Evolutionary conservation across 2,329 filamentous ascomycete species (phyloP).

Genomic region (Alternaria sp.): DNA sequence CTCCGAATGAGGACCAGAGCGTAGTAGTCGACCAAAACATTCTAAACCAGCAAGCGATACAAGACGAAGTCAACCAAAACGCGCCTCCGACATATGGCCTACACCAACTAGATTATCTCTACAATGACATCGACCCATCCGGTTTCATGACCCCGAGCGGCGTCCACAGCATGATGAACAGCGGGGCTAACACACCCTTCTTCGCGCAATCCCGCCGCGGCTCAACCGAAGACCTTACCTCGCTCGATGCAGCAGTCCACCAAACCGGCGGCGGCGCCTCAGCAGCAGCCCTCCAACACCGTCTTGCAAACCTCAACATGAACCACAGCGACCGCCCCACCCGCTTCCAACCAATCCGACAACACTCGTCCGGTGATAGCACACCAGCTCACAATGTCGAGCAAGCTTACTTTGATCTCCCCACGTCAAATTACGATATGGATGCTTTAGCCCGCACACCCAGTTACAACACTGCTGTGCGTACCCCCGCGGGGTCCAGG

Average conservation of each 20-base stretch:
- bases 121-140: conserved; percentile 81
- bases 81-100: conserved; percentile 94
- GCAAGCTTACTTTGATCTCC: conserved; percentile 35
- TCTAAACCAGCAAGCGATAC: conserved; percentile 54
- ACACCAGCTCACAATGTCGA: conserved; percentile 42
- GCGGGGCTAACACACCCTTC: conserved; percentile 76
- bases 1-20: conserved; percentile 85
- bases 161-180: conserved; percentile 63
- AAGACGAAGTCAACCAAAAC: conserved; percentile 67
- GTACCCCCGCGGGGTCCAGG: conserved; percentile 53
- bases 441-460: conserved; percentile 59
- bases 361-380: conserved; percentile 50
- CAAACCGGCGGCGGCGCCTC: conserved; percentile 56
- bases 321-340: conserved; percentile 47
- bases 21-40: conserved; percentile 60
- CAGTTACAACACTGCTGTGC: conserved; percentile 60
- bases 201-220: conserved; percentile 74
- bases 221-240: conserved; percentile 81
- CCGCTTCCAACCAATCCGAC: conserved; percentile 36
- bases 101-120: conserved; percentile 88
- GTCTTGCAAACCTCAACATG: conserved; percentile 63
- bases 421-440: conserved; percentile 52
- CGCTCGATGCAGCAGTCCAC: conserved; percentile 56
- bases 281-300: conserved; percentile 72
- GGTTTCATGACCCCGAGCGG: conserved; percentile 81